A percentile compares a stretch with the other conserved stretches of the same genome.
phyloP scores from a whole-genome alignment of 208 protist species.

The Acanthamoeba divionensis region DNA sequence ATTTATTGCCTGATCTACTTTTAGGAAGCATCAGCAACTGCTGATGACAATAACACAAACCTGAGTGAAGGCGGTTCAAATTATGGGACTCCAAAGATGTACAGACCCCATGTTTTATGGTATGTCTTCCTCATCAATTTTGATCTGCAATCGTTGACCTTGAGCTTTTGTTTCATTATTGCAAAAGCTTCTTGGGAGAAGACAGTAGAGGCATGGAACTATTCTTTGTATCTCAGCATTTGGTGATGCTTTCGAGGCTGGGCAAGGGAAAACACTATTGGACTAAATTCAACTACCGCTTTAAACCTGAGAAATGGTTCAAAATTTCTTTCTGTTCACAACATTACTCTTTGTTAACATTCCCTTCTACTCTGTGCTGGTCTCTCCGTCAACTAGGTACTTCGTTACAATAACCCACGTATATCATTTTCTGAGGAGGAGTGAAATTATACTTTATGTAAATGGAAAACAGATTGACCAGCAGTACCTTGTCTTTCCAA shows the following conservation, averaged over 20 bases:
- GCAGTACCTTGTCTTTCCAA: constrained; percentile 35
- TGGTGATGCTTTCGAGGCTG: constrained; percentile 7
- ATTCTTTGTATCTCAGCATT: constrained; percentile 29
- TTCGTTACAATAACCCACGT: constrained; percentile 30
- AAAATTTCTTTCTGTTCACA: neutral
- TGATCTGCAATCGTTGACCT: neutral
- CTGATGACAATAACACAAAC: no score
- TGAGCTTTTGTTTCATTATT: neutral
- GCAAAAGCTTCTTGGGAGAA: neutral
- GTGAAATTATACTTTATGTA: constrained; percentile 33
- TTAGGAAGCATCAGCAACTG: no score
- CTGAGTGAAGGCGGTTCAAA: no score
- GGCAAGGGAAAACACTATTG: constrained; percentile 5
- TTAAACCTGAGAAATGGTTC: constrained; percentile 4
- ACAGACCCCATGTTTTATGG: neutral
- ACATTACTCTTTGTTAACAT: neutral
- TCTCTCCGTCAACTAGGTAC: neutral
- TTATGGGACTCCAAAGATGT: no score
- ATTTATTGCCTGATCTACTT: no score
- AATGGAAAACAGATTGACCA: constrained; percentile 17
- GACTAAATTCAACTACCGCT: constrained; percentile 43
- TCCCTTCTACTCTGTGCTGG: neutral
- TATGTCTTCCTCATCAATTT: neutral
- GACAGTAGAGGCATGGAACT: constrained; percentile 17
- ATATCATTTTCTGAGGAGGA: constrained; percentile 31